A percentile compares a stretch with the other conserved stretches of the same genome.
Conservation (phyloP, 2,329 filamentous ascomycete genomes). For the Ceratocystis huliohia region DNA sequence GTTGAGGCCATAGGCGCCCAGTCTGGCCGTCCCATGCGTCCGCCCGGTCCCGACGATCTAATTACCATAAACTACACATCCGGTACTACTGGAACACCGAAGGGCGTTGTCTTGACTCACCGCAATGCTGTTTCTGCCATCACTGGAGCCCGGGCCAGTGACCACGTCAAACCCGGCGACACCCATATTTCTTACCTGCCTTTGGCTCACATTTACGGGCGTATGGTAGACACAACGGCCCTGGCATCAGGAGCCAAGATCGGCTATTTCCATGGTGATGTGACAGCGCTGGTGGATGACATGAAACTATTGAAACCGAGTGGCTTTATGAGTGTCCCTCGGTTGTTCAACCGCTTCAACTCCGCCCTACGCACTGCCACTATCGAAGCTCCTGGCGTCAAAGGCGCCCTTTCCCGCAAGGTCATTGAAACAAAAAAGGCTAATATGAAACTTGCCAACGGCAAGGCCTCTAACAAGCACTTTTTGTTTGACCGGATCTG, state of each 20-base stretch:
- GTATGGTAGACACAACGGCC: slow-evolving; percentile 64
- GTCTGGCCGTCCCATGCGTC: slow-evolving; percentile 55
- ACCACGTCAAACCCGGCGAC: slow-evolving; percentile 41
- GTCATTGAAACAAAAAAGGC: slow-evolving; percentile 70
- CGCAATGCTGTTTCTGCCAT: slow-evolving; percentile 64
- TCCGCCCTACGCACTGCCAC: slow-evolving; percentile 69
- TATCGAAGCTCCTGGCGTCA: slow-evolving; percentile 64
- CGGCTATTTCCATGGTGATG: slow-evolving; percentile 90
- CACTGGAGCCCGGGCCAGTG: slow-evolving; percentile 45
- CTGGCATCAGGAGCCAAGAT: slow-evolving; percentile 61
- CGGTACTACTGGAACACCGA: slow-evolving; percentile 70
- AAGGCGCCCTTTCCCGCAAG: slow-evolving; percentile 67
- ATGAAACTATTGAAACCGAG: slow-evolving; percentile 77
- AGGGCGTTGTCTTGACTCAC: slow-evolving; percentile 76
- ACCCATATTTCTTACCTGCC: slow-evolving; percentile 77
- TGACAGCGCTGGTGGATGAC: slow-evolving; percentile 76
- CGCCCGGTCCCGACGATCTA: slow-evolving; percentile 61
- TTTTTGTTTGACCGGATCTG: slow-evolving; percentile 75
- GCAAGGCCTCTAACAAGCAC: slow-evolving; percentile 67
- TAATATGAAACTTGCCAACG: slow-evolving; percentile 56
- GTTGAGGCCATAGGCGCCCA: slow-evolving; percentile 70
- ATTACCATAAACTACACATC: slow-evolving; percentile 89
- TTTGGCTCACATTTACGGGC: slow-evolving; percentile 85
- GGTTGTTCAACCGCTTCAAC: slow-evolving; percentile 83
- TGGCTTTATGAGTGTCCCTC: slow-evolving; percentile 74